These are phyloP conservation scores for Fusarium penzigii DNA, from an alignment of 2,329 filamentous ascomycete species.

Conservation along the genomic window DNA sequence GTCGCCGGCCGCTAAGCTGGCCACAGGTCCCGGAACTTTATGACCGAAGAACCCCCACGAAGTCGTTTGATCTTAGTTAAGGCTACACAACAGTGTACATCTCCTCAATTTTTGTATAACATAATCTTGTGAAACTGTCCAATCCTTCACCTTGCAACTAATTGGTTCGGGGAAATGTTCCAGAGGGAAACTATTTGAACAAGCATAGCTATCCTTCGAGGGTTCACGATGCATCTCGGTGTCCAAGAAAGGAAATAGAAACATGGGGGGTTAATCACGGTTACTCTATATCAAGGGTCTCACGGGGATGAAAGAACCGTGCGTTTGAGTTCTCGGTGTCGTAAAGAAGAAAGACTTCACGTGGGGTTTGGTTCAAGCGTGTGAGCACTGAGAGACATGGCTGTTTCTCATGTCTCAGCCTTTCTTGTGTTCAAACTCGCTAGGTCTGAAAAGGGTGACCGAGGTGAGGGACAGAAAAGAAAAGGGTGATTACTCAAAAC, in stretches of 20 bases:
- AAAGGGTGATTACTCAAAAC: neutral
- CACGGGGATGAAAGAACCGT: constrained; percentile 2
- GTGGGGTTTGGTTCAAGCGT: constrained; percentile 12
- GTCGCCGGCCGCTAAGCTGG: neutral
- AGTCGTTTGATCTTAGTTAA: too few species aligned
- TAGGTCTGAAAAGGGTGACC: neutral
- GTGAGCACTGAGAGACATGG: too few species aligned
- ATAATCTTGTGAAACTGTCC: too few species aligned
- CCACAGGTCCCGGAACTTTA: neutral
- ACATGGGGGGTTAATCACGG: constrained; percentile 1
- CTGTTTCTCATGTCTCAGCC: neutral
- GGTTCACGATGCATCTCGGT: neutral
- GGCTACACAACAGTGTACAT: too few species aligned
- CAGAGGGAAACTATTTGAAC: neutral
- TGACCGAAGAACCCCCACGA: neutral
- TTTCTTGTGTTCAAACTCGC: neutral
- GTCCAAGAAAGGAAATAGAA: neutral
- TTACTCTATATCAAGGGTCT: constrained; percentile 4
- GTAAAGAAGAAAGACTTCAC: constrained; percentile 28
- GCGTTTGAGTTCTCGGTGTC: constrained; percentile 24
- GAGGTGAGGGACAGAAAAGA: too few species aligned
- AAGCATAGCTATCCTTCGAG: neutral
- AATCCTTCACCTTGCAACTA: neutral
- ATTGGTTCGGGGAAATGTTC: neutral
- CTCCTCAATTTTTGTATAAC: too few species aligned